Percentiles rank a stretch among this genome's conserved stretches.
phyloP scores from a whole-genome alignment of 108 stramenopile species.

The Fistulifera pelliculosa region DNA sequence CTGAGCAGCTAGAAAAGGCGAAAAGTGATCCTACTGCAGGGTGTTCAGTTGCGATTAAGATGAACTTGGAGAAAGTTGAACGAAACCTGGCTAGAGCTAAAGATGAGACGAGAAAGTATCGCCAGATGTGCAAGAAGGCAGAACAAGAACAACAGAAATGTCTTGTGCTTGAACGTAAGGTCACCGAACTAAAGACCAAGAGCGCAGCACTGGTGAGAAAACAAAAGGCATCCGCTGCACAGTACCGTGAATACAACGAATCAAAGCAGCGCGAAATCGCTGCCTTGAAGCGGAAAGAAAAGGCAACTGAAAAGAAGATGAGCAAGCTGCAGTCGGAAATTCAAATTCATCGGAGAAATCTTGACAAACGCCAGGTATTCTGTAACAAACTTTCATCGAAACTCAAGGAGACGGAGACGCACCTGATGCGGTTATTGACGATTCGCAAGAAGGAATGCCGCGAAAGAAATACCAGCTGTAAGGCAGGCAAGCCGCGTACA shows the following conservation, averaged over 20 bases:
- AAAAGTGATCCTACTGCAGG: constrained; percentile 60
- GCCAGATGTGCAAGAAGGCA: constrained; percentile 62
- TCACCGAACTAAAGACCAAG: constrained; percentile 60
- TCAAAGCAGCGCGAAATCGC: constrained; percentile 69
- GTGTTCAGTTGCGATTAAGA: constrained; percentile 62
- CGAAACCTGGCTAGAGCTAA: constrained; percentile 52
- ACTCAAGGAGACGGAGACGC: constrained; percentile 72
- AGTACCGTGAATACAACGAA: constrained; percentile 55
- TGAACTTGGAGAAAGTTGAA: constrained; percentile 65
- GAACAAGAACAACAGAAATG: constrained; percentile 70
- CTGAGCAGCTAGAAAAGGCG: constrained; percentile 58
- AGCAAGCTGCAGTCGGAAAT: constrained; percentile 65
- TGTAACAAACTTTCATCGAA: constrained; percentile 59
- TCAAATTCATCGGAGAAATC: constrained; percentile 50
- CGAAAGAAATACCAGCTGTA: constrained; percentile 7
- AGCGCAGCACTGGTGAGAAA: constrained; percentile 65
- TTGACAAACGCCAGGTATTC: constrained; percentile 55
- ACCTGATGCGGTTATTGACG: constrained; percentile 66
- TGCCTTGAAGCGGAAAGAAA: constrained; percentile 60
- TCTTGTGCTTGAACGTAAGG: constrained; percentile 62
- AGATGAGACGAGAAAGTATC: constrained; percentile 58
- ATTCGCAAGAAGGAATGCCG: constrained; percentile 44
- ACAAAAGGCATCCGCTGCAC: constrained; percentile 57
- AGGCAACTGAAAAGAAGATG: constrained; percentile 40
- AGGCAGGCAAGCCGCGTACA: neutral